Evolutionary conservation across 1,284 basidiomycete genomes (phyloP), one percentile per base, ranked within the genome.

Genomic region (Anthracocystis walkeri): DNA sequence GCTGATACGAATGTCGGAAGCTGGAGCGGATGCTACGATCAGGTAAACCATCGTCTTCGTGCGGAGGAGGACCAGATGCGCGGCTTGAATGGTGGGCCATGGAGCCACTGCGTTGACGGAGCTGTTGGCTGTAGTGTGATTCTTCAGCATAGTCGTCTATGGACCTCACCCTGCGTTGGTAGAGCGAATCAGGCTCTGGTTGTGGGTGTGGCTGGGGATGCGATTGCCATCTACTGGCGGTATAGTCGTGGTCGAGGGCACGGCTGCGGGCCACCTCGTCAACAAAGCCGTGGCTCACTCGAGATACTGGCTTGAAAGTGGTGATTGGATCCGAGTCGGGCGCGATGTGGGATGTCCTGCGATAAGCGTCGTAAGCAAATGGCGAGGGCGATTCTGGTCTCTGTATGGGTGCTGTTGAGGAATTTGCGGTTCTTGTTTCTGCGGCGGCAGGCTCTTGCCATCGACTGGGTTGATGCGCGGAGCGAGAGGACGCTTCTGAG

Each of bases 71-170:
- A n/a, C 7, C 42, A 7, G 49, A 11, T 23, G 12, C 23, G 2
- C 50, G 65, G 20, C 52, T 40, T 8, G 49, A 48, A 40, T 65
- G 29, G 53, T 64, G 33, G 23, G 58, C 48, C 38, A 60, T 52
- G 3, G 62, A 70, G 21, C 58, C 67, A 14, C 67, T 35, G 21
- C 61, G 58, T 21, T 56, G 58, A 18, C 42, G 54, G 4, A 25
- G 42, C 10, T 46, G 59, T 25, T 38, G 51, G 29, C 31, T 48
- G 12, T 48, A 38, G 12, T 44, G 66, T 18, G 59, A 57, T 49
- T 58, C 52, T 18, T 69, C 63, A 7, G 57, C 58, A 40, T 75
- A 70, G 54, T 70, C 66, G 31, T 75, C 72, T 14, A 66, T 75
- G n/a, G 72, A 70, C 7, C 63, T 50, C 8, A 62, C 59, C 18